Evolutionary conservation across 2,329 filamentous ascomycete genomes (phyloP), one percentile per base, ranked within the genome.

Genomic region (Neofusicoccum umdonicola): DNA sequence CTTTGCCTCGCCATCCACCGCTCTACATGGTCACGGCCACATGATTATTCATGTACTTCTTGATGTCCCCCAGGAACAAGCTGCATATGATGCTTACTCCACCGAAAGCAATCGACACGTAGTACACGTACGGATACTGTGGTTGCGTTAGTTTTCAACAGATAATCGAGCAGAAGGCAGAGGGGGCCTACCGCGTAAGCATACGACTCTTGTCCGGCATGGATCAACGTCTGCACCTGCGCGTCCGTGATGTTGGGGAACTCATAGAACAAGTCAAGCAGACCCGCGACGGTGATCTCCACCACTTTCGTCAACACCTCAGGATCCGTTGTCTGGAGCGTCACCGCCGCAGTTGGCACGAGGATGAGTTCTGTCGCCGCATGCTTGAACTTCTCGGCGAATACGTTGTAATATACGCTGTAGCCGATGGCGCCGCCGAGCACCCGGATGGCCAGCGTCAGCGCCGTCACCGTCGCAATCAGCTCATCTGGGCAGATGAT

Each of bases 401-500:
- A 71, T 7, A 71, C 67, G 50, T 71, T 70, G 65, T 71, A 74
- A 64, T 76, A 78, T 3, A 77, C 69, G 22, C 82, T 81, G 71
- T 87, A 88, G 47, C 85, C 87, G 65, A 89, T 83, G 19, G 83
- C 81, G 19, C 87, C 87, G 47, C 88, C 87, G 47, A 89, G 81
- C 47, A 89, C 85, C 45, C 88, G 86, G 68, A 90, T 85, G 11
- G 87, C 83, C 44, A 90, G 82, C 0, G 87, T 89, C n/a, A 90
- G 76, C 3, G 88, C 86, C 1, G 87, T 83, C 56, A 89, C 82
- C 1, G 87, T 89, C 15, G 86, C 88, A 68, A 90, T 89, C 3
- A 90, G 78, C 65, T 89, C 87, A 70, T 87, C 85, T 0, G 87
- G 87, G 67, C 86, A 88, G 69, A 90, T 86, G 70, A 90, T 88